These are phyloP conservation scores for Solanum piurae DNA, from an alignment of 257 asterid species.

Conservation along the genomic window DNA sequence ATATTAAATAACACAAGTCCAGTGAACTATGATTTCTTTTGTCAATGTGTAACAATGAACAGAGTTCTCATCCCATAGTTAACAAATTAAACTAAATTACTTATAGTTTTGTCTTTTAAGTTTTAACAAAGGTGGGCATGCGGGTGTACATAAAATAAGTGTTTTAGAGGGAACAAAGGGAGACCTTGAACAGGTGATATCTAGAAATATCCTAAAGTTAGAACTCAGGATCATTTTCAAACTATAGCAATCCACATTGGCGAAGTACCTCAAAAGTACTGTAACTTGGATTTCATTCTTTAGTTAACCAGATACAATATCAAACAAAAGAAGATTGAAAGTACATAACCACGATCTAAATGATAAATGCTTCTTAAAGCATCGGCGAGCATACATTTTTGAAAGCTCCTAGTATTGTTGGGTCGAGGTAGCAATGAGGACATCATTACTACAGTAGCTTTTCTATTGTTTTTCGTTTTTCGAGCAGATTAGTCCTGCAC, in stretches of 20 bases:
- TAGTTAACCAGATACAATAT: background rate
- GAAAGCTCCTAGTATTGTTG: background rate
- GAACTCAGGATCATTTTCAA: background rate
- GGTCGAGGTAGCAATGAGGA: background rate
- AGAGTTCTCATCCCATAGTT: background rate
- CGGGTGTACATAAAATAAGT: background rate
- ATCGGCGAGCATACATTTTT: background rate
- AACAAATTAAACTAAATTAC: background rate
- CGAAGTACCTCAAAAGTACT: background rate
- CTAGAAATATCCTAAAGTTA: background rate
- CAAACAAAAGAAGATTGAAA: background rate
- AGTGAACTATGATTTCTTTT: background rate
- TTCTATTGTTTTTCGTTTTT: background rate
- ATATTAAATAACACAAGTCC: background rate
- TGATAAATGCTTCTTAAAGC: background rate
- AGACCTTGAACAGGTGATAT: background rate
- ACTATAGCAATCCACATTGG: background rate
- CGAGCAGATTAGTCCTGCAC: background rate
- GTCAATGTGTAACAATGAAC: background rate
- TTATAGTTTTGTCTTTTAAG: background rate
- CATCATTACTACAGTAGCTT: background rate
- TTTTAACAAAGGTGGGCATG: background rate
- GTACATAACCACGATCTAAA: background rate
- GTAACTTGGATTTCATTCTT: background rate
- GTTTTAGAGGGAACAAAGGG: background rate